Base-by-base conservation (phyloP, 306 rosid species). In the Cajanus cajan region DNA sequence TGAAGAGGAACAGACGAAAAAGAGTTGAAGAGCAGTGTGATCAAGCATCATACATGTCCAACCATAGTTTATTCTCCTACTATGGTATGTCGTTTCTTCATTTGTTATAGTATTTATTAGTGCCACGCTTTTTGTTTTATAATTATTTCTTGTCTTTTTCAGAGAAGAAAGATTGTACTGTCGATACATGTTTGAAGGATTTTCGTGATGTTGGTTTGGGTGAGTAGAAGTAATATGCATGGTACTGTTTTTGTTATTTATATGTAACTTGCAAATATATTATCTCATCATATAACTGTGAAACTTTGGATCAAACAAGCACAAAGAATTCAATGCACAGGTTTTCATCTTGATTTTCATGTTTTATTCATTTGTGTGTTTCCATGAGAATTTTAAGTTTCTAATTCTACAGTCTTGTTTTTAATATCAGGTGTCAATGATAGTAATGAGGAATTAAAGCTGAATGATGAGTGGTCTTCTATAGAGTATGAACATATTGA, bases 1-100 rank as follows among this genome's bases (percentile, higher is more conserved):
- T 87, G 90, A 92, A 82, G 87, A 89, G 97, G 88, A 90, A 81
- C 80, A 92, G 82, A 88, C 73, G 97, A 71, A 85, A 73, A 81
- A 89, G 84, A 85, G 82, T 82, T 76, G 98, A 94, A 84, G 87
- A 90, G 43, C 71, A 78, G 12, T 78, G 66, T 34, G 92, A 92
- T 86, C 40, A 78, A 54, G 77, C 37, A 4, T 71, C 90, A 18
- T 90, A 85, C 84, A 82, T 87, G 82, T 79, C 88, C 22, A 82
- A 86, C 25, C 98, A 92, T 76, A 79, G 57, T 65, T 74, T 90
- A 62, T 86, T 94, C 80, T 89, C 98, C 40, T 89, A 87, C 77
- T 78, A 54, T 39, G 95, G 97, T 94, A 87, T 54, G 78, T 8
- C 22, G 71, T 55, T 63, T 82, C 52, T 65, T 71, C 18, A 34